These are phyloP conservation scores for Ehretia macrophylla DNA, from an alignment of 257 asterid genomes.

Conservation along the genomic window DNA sequence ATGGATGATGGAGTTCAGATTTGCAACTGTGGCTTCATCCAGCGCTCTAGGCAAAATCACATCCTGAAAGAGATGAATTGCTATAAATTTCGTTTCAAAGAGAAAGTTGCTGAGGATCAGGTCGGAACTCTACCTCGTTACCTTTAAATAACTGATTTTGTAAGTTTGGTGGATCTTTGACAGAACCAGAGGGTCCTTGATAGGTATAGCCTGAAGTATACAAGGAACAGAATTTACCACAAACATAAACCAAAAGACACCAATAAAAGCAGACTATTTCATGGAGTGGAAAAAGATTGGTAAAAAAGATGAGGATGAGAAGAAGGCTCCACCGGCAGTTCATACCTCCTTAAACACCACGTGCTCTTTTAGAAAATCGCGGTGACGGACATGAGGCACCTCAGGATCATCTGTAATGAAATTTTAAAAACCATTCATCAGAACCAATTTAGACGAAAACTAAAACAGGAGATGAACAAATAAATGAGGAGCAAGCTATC, in stretches of 20 bases:
- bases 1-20: constrained; percentile 68
- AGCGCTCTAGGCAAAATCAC: constrained; percentile 69
- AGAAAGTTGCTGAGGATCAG: neutral
- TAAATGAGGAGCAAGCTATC: too few relatives aligned
- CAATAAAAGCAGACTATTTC: too few relatives aligned
- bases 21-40: constrained; percentile 74
- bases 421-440: constrained; percentile 10
- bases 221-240: constrained; percentile 14
- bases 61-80: constrained; percentile 51
- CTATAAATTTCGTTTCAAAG: constrained; percentile 17
- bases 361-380: constrained; percentile 77
- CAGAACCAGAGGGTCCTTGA: constrained; percentile 66
- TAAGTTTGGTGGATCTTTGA: constrained; percentile 96
- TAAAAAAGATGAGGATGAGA: neutral
- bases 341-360: constrained; percentile 89
- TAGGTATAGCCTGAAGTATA: constrained; percentile 83
- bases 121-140: constrained; percentile 12
- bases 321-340: constrained; percentile 2
- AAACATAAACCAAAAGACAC: neutral
- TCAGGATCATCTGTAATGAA: constrained; percentile 82
- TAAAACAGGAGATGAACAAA: neutral
- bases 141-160: constrained; percentile 90
- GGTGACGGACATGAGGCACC: constrained; percentile 61
- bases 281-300: neutral
- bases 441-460: constrained; percentile 16